Percentiles rank a stretch among this genome's conserved stretches.
phyloP scores from a whole-genome alignment of 495 filamentous ascomycete genomes.

The Neurospora sp. region DNA sequence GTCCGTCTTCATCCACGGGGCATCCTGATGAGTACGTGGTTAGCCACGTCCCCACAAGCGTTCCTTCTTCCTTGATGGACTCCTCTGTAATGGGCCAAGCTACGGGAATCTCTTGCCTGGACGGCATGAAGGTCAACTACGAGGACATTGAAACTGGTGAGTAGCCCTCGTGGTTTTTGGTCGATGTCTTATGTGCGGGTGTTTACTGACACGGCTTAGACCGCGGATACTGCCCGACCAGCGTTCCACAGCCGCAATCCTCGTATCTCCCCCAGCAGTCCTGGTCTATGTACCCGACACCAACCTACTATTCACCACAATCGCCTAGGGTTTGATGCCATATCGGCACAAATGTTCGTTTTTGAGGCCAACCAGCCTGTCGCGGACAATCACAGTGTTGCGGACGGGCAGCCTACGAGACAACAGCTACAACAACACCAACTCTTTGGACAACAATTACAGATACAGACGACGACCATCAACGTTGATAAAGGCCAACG shows the following conservation, averaged over 20 bases:
- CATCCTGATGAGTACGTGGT: conserved; percentile 27
- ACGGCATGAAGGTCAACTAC: conserved; percentile 11
- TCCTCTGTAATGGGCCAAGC: conserved; percentile 14
- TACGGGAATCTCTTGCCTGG: conserved; percentile 9
- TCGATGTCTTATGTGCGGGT: neutral
- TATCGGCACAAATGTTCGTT: neutral
- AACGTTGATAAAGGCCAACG: neutral
- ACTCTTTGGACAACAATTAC: neutral
- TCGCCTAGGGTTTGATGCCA: conserved; percentile 4
- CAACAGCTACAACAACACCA: neutral
- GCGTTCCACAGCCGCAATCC: conserved; percentile 4
- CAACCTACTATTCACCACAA: conserved; percentile 4
- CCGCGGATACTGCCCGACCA: neutral
- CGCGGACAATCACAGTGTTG: neutral
- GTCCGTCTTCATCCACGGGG: conserved; percentile 30
- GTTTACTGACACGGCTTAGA: neutral
- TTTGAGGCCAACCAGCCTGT: neutral
- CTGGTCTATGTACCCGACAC: conserved; percentile 10
- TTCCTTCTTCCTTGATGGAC: conserved; percentile 27
- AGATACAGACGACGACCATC: neutral
- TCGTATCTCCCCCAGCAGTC: conserved; percentile 13
- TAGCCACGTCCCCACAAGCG: conserved; percentile 28
- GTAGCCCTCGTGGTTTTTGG: neutral
- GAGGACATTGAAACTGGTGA: conserved; percentile 17
- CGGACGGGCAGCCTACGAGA: neutral